Conservation (phyloP, 2,329 filamentous ascomycete species). For the Fusarium dlaminii region DNA sequence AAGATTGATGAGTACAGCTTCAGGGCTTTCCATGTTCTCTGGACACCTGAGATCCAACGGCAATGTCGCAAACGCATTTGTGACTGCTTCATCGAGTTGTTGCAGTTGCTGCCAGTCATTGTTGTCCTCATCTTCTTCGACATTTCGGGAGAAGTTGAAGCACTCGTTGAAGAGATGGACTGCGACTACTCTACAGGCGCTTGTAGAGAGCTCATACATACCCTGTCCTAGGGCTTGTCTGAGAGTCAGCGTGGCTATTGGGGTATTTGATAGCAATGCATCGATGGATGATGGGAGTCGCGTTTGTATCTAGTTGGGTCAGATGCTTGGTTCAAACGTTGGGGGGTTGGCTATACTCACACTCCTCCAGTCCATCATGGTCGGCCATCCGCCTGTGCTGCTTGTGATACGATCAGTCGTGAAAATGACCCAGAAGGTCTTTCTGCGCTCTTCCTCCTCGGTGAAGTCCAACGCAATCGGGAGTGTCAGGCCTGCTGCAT, state of each 20-base stretch:
- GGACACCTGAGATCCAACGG: conserved; percentile 19
- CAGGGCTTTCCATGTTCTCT: conserved; percentile 20
- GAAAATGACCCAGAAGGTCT: conserved; percentile 84
- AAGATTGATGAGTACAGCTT: conserved; percentile 28
- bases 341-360: background rate
- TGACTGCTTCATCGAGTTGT: conserved; percentile 6
- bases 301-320: background rate
- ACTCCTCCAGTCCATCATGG: conserved; percentile 69
- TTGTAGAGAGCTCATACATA: conserved; percentile 33
- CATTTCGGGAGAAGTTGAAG: conserved; percentile 29
- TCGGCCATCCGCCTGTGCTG: conserved; percentile 89
- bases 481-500: conserved; percentile 17
- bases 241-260: conserved; percentile 46
- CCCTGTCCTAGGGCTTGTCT: conserved; percentile 25
- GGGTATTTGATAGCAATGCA: conserved; percentile 2
- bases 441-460: conserved; percentile 74
- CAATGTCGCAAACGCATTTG: conserved; percentile 21
- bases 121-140: conserved; percentile 16
- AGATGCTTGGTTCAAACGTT: accelerated
- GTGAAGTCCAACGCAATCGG: conserved; percentile 78
- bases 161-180: conserved; percentile 34
- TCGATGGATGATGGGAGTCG: conserved; percentile 10
- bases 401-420: conserved; percentile 82
- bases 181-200: conserved; percentile 29
- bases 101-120: conserved; percentile 23